phyloP scores from a whole-genome alignment of 768 basidiomycete genomes.

The Gyrodon lividus region DNA sequence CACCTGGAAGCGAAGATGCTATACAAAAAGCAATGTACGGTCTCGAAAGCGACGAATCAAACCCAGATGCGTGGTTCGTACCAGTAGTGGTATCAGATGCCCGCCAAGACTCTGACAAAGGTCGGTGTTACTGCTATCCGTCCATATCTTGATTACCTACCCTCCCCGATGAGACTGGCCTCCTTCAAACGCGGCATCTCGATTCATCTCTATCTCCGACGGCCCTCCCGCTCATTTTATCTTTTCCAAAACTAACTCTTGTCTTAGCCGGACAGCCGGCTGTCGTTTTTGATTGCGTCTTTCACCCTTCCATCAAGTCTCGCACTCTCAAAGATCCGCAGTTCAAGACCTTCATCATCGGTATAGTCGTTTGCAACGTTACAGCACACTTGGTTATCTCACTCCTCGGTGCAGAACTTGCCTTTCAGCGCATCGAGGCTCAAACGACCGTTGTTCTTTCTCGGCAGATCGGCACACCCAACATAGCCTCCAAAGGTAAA shows the following conservation, averaged over 20 bases:
- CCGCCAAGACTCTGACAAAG: conserved; percentile 66
- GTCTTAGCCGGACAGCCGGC: conserved; percentile 63
- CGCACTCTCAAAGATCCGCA: conserved; percentile 57
- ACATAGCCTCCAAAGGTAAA: conserved; percentile 76
- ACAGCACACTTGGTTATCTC: conserved; percentile 4
- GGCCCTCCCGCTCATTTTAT: background rate
- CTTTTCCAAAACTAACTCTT: conserved; percentile 1
- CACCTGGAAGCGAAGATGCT: conserved; percentile 54
- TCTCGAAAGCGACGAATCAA: conserved; percentile 40
- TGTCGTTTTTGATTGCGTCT: conserved; percentile 73
- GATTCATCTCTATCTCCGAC: conserved; percentile 15
- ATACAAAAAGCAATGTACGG: conserved; percentile 60
- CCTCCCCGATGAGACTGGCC: background rate
- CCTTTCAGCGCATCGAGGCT: conserved; percentile 64
- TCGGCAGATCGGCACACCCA: conserved; percentile 68
- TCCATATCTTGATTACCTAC: conserved; percentile 1
- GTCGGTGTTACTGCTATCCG: conserved; percentile 35
- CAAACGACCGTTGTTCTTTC: conserved; percentile 62
- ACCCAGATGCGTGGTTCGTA: conserved; percentile 55
- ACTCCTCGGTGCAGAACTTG: conserved; percentile 49
- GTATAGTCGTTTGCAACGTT: conserved; percentile 36
- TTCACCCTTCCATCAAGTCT: conserved; percentile 56
- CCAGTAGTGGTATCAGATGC: conserved; percentile 70
- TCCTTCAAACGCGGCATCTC: conserved; percentile 3
- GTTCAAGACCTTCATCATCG: conserved; percentile 70